Evolutionary conservation across 495 filamentous ascomycete species (phyloP).

Genomic region (Penicillium maclennaniae): DNA sequence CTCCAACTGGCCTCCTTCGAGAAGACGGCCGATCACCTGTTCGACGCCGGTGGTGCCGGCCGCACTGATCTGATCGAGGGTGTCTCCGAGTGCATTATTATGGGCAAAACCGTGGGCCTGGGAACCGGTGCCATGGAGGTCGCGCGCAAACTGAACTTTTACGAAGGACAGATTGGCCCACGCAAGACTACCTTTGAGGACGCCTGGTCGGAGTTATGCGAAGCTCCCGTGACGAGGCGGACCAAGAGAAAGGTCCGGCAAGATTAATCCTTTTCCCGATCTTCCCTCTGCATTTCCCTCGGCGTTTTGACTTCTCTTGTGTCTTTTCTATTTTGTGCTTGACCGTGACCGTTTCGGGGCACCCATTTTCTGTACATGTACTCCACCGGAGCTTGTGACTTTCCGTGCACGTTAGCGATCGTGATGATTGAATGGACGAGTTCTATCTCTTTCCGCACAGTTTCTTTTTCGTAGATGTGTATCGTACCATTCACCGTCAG

Average conservation of each 20-base stretch:
- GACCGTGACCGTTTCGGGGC: slow-evolving; percentile 2
- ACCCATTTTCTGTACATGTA: slow-evolving; percentile 26
- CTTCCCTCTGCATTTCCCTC: slow-evolving; percentile 18
- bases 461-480: background rate
- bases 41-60: slow-evolving; percentile 87
- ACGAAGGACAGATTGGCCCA: slow-evolving; percentile 55
- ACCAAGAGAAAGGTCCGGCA: slow-evolving; percentile 23
- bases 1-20: slow-evolving; percentile 95
- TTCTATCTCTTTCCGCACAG: background rate
- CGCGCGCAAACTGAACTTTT: slow-evolving; percentile 68
- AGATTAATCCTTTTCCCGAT: background rate
- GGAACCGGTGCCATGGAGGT: slow-evolving; percentile 92
- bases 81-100: slow-evolving; percentile 96
- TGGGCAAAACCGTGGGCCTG: slow-evolving; percentile 87
- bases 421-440: slow-evolving; percentile 17
- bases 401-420: slow-evolving; percentile 19
- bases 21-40: slow-evolving; percentile 96
- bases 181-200: slow-evolving; percentile 77
- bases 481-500: too few species aligned
- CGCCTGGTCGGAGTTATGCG: slow-evolving; percentile 51
- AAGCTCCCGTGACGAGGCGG: slow-evolving; percentile 20
- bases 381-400: slow-evolving; percentile 11
- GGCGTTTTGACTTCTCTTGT: too few species aligned
- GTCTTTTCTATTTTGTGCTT: slow-evolving; percentile 10
- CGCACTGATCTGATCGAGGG: slow-evolving; percentile 87